phyloP scores from a whole-genome alignment of 2,329 filamentous ascomycete genomes.

The Colletotrichum sansevieriae region DNA sequence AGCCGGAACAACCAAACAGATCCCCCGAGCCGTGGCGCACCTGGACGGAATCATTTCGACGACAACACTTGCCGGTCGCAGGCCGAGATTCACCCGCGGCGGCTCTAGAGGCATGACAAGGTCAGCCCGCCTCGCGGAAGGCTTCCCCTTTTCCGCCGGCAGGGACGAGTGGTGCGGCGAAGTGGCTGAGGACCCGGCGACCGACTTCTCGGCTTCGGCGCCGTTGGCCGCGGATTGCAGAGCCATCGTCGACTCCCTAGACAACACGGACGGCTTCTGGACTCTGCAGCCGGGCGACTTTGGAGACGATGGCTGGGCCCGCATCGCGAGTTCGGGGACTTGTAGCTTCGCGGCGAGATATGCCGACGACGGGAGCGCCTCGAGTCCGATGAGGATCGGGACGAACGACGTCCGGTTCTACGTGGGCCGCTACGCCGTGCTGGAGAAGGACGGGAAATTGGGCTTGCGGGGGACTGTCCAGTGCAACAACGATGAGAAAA shows the following conservation, averaged over 20 bases:
- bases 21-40: not conserved
- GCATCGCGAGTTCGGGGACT: constrained; percentile 30
- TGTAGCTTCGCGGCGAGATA: constrained; percentile 38
- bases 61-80: constrained; percentile 16
- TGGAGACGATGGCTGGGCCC: constrained; percentile 29
- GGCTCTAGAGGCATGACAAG: not conserved
- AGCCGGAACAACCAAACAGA: not conserved
- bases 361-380: constrained; percentile 14
- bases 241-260: constrained; percentile 16
- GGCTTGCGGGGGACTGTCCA: constrained; percentile 33
- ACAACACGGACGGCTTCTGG: constrained; percentile 30
- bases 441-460: constrained; percentile 32
- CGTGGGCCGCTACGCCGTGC: constrained; percentile 17
- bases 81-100: constrained; percentile 19
- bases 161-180: constrained; percentile 42
- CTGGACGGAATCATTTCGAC: constrained; percentile 14
- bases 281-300: constrained; percentile 33
- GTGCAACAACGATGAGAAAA: constrained; percentile 34
- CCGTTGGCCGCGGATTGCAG: constrained; percentile 37
- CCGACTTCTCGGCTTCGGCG: constrained; percentile 32
- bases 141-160: constrained; percentile 34
- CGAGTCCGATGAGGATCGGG: constrained; percentile 31
- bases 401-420: constrained; percentile 42
- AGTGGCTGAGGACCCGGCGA: constrained; percentile 19
- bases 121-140: constrained; percentile 12